Percentiles rank a stretch among this genome's conserved stretches.
Conservation (phyloP, 768 basidiomycete genomes). For the Mycena maculata region DNA sequence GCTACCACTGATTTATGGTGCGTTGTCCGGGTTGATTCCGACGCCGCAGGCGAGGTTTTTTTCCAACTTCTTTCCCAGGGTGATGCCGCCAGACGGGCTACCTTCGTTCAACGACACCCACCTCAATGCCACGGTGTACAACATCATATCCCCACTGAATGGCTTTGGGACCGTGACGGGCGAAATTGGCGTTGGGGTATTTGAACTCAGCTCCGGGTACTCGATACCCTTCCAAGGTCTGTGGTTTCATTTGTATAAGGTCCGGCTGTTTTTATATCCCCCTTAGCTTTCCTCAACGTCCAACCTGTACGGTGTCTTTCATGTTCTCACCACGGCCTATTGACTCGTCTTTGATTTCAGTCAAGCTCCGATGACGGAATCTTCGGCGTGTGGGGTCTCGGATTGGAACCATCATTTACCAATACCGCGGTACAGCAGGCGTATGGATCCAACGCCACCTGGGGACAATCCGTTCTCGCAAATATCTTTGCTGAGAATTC, state of each 20-base stretch:
- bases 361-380: conserved; percentile 19
- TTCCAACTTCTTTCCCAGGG: too few relatives aligned
- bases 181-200: conserved; percentile 29
- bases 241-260: neutral
- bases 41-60: too few relatives aligned
- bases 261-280: neutral
- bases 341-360: neutral
- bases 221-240: conserved; percentile 27
- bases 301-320: neutral
- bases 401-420: conserved; percentile 22
- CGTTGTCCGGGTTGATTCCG: neutral
- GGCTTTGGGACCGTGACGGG: conserved; percentile 24
- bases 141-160: too few relatives aligned
- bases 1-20: conserved; percentile 31
- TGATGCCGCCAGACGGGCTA: conserved; percentile 32
- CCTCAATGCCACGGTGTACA: conserved; percentile 25
- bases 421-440: conserved; percentile 26
- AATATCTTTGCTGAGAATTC: conserved; percentile 28
- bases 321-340: neutral
- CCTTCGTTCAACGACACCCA: conserved; percentile 29
- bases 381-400: conserved; percentile 30
- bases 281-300: conserved; percentile 30
- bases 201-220: conserved; percentile 11
- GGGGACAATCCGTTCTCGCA: conserved; percentile 30
- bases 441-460: neutral